Evolutionary conservation across 2,329 filamentous ascomycete genomes (phyloP), one percentile per base, ranked within the genome.

Genomic region (Phymatotrichopsis omnivora): DNA sequence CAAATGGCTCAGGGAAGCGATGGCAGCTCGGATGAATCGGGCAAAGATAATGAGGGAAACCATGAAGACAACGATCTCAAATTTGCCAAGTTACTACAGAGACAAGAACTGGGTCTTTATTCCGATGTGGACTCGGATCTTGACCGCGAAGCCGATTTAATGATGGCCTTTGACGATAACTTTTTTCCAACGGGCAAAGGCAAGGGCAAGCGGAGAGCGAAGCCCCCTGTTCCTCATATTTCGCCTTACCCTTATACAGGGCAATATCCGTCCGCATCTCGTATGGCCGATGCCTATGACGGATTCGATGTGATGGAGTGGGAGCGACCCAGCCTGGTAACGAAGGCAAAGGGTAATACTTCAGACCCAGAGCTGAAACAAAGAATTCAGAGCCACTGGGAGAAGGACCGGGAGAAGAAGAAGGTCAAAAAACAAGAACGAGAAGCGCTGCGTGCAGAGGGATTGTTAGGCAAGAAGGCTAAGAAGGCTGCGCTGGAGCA

Each of bases 301-400:
- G 44, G 42, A 7, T 80, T 94, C 53, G 85, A 94, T 59, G 68
- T 93, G 33, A 89, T 91, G 80, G 84, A 93, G 58, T 85, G 82
- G 65, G 74, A 82, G 12, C 72, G 78, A 20, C 77, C 79, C 1
- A 85, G 77, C 42, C 62, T 86, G 5, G 73, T 70, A 44, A 23
- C 31, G 19, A 76, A 75, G 32, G 69, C 71, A 11, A 73, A 74
- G 51, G 69, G 67, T 34, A 67, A 74, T 17, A 62, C 81, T 7
- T 75, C 73, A 0, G 82, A 87, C 56, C 75, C 74, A 1, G 82
- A 87, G 42, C 61, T 85, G 1, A 75, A 80, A 54, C 66, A 69
- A 28, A 67, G 70, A 2, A 64, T 87, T 38, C 67, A 74, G 45
- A 64, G 62, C 11, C 67, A 75, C 2, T 84, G 76, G 73, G 70